Conservation (phyloP, 306 rosid genomes). For the Quercus glauca region DNA sequence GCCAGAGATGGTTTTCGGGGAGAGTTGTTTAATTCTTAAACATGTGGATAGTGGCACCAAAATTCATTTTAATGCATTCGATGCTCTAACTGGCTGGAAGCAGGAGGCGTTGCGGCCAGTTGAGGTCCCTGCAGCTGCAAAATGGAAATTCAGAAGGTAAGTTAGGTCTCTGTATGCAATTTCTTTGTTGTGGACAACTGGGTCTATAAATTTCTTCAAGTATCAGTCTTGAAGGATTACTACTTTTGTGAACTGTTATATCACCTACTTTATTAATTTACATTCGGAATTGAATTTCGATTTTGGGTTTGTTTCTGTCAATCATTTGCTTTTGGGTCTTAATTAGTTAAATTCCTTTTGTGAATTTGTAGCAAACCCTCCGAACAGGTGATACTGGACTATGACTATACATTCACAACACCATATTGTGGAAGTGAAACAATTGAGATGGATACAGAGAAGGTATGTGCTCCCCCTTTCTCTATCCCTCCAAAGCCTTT, state of each 20-base stretch:
- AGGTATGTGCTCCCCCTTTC: conserved; percentile 41
- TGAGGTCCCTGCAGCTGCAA: conserved; percentile 96
- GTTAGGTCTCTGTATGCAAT: neutral
- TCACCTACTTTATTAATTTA: neutral
- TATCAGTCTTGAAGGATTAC: neutral
- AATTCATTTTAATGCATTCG: conserved; percentile 84
- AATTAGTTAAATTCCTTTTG: conserved; percentile 16
- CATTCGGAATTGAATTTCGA: too few relatives aligned
- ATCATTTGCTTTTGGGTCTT: conserved; percentile 24
- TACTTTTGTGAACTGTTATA: neutral
- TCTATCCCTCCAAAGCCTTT: neutral
- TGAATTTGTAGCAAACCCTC: conserved; percentile 80
- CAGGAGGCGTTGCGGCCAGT: conserved; percentile 93
- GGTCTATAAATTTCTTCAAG: neutral
- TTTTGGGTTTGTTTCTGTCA: neutral
- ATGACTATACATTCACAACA: conserved; percentile 93
- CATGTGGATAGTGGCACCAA: conserved; percentile 65
- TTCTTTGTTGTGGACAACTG: neutral
- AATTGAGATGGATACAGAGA: conserved; percentile 42
- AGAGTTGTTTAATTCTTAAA: conserved; percentile 61
- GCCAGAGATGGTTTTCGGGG: conserved; percentile 99
- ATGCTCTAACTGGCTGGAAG: conserved; percentile 92
- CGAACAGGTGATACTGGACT: conserved; percentile 82
- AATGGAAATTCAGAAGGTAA: conserved; percentile 93
- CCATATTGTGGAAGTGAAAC: conserved; percentile 84